Evolutionary conservation across 805 yeast genomes (phyloP).

Genomic region (Candida palmyrensis): DNA sequence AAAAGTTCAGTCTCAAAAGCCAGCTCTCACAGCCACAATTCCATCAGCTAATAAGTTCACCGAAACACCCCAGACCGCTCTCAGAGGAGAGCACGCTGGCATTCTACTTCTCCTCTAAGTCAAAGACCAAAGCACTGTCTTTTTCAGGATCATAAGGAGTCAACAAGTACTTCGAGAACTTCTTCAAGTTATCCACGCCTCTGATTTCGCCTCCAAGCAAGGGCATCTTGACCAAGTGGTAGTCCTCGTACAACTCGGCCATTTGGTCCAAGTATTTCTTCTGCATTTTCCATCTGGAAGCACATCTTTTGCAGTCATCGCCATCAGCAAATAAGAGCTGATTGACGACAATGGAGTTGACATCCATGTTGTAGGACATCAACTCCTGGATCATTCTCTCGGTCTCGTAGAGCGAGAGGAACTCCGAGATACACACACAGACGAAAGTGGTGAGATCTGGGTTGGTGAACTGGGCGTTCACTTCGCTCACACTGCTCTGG

Average conservation of each 20-base stretch:
- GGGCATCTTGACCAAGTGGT: conserved; percentile 94
- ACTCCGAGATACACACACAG: conserved; percentile 97
- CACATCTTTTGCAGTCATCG: conserved; percentile 80
- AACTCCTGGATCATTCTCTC: conserved; percentile 97
- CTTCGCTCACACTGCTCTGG: conserved; percentile 77
- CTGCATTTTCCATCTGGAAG: conserved; percentile 93
- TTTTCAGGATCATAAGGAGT: conserved; percentile 68
- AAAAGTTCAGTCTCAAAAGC: too few relatives aligned
- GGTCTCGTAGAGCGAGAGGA: conserved; percentile 91
- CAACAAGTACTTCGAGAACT: conserved; percentile 76
- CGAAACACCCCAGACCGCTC: too few relatives aligned
- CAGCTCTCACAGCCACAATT: too few relatives aligned
- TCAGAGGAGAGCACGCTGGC: too few relatives aligned
- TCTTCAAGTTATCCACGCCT: conserved; percentile 79
- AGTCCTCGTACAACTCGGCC: conserved; percentile 94
- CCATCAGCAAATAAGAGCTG: conserved; percentile 86
- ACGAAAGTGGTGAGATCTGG: conserved; percentile 94
- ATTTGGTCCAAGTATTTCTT: conserved; percentile 91
- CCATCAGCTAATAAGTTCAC: too few relatives aligned
- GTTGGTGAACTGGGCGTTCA: conserved; percentile 90
- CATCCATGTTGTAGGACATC: conserved; percentile 92
- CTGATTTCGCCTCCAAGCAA: conserved; percentile 92
- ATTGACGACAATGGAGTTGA: conserved; percentile 92
- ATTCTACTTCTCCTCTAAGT: conserved; percentile 44
- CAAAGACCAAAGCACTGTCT: conserved; percentile 50